Evolutionary conservation across 768 basidiomycete species (phyloP).

Genomic region (Pisolithus albus): DNA sequence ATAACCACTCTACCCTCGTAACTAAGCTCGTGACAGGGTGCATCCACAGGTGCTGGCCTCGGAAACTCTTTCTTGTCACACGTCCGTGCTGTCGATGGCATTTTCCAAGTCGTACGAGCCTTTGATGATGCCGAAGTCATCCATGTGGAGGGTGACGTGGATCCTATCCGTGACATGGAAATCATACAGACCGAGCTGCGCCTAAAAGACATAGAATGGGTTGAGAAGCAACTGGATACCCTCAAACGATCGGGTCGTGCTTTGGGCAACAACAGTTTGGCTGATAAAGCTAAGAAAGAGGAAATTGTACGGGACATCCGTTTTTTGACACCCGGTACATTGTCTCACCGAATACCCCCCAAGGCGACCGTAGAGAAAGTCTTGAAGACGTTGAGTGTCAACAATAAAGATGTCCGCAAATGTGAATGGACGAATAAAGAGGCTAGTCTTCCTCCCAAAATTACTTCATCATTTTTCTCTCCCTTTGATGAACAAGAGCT

Average conservation of each 20-base stretch:
- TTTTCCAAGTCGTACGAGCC: slow-evolving; percentile 96
- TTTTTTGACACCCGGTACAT: not conserved
- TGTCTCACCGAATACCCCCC: slow-evolving; percentile 11
- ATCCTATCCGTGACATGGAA: slow-evolving; percentile 94
- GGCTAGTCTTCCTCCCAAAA: slow-evolving; percentile 40
- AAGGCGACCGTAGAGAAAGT: slow-evolving; percentile 86
- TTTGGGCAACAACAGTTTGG: slow-evolving; percentile 70
- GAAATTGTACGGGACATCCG: slow-evolving; percentile 61
- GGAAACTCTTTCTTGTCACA: slow-evolving; percentile 97
- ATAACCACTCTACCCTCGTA: slow-evolving; percentile 1
- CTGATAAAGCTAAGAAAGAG: slow-evolving; percentile 94
- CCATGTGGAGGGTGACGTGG: slow-evolving; percentile 97
- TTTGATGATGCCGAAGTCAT: slow-evolving; percentile 99
- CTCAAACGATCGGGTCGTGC: slow-evolving; percentile 69
- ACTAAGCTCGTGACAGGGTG: slow-evolving; percentile 50
- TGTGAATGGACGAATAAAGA: slow-evolving; percentile 95
- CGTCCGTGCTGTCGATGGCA: slow-evolving; percentile 97
- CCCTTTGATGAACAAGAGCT: slow-evolving; percentile 70
- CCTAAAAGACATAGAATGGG: slow-evolving; percentile 98
- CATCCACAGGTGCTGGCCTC: slow-evolving; percentile 95
- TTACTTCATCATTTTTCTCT: slow-evolving; percentile 7
- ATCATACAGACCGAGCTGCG: slow-evolving; percentile 93
- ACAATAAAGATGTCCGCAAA: slow-evolving; percentile 88
- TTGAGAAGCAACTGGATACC: slow-evolving; percentile 80
- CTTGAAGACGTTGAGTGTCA: slow-evolving; percentile 66